Evolutionary conservation across 345 rosid species (phyloP), one percentile per base, ranked within the genome.

Genomic region (Pistacia vera): DNA sequence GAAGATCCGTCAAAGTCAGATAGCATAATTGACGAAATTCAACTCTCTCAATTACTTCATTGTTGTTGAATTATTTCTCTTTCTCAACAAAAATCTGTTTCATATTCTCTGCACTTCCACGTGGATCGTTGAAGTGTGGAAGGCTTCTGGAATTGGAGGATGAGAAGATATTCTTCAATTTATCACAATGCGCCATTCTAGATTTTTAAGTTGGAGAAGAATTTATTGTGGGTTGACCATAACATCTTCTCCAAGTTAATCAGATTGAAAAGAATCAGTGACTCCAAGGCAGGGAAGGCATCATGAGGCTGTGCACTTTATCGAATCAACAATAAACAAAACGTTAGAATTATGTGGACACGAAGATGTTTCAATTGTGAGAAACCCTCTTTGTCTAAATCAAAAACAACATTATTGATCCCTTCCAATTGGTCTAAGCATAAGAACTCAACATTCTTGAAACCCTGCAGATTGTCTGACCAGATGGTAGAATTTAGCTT

Each of bases 161-260:
- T 30, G 33, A 30, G 33, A 30, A 30, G 1, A 30, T 30, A 30
- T 30, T 30, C 33, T 30, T 30, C 33, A 80, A 49, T 25, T 46
- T 58, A 44, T 18, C 44, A 38, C 82, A 80, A 6, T 48, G 17
- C 20, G 16, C 22, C 30, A 80, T 20, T 63, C 55, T 65, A 80
- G 13, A 51, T 73, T 59, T 20, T 80, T n/a, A 75, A 36, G 17
- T 70, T 33, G n/a, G 49, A 2, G 18, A 70, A 17, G 63, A 71
- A 16, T 1, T 2, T 11, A 10, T 10, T 3, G 1, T 5, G 5
- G 64, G 5, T 18, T 14, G 62, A 54, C 63, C 63, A 7, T 20
- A 1, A 22, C 52, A 75, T 75, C 62, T 56, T 75, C 63, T 79
- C 59, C 75, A 79, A 75, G n/a, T 22, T 60, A 4, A 17, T n/a